Percentiles rank a stretch among this genome's conserved stretches.
Evolutionary conservation across 345 rosid genomes (phyloP).

Genomic region (Citrus unshiu): DNA sequence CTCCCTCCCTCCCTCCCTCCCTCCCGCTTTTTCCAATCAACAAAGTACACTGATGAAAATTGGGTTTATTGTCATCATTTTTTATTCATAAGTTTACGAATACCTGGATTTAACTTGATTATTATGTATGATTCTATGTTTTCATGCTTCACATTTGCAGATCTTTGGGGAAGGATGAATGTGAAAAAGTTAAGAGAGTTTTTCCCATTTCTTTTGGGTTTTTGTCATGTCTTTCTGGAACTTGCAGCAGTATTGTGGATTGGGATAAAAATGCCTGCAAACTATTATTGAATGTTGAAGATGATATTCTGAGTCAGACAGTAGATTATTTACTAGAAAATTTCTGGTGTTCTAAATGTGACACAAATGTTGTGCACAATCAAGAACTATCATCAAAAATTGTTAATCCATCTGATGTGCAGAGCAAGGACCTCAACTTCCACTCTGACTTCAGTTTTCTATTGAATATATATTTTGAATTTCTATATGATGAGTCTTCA

Average conservation of each 20-base stretch:
- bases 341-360: conserved; percentile 86
- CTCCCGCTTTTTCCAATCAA: neutral
- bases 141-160: conserved; percentile 39
- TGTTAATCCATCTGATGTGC: conserved; percentile 30
- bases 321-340: conserved; percentile 55
- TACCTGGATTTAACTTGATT: conserved; percentile 11
- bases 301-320: conserved; percentile 33
- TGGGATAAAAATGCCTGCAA: conserved; percentile 48
- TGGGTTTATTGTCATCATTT: neutral
- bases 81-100: conserved; percentile 5
- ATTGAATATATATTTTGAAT: conserved; percentile 53
- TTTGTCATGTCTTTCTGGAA: conserved; percentile 74
- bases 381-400: conserved; percentile 29
- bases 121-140: neutral
- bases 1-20: no score
- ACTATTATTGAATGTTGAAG: conserved; percentile 41
- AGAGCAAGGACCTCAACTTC: conserved; percentile 27
- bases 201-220: conserved; percentile 73
- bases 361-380: conserved; percentile 30
- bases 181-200: conserved; percentile 53
- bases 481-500: conserved; percentile 66
- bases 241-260: conserved; percentile 28
- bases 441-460: conserved; percentile 41
- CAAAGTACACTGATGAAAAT: neutral
- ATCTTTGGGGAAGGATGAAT: conserved; percentile 50